Evolutionary conservation across 2,329 filamentous ascomycete genomes (phyloP).

Genomic region (Trichoderma sp.): DNA sequence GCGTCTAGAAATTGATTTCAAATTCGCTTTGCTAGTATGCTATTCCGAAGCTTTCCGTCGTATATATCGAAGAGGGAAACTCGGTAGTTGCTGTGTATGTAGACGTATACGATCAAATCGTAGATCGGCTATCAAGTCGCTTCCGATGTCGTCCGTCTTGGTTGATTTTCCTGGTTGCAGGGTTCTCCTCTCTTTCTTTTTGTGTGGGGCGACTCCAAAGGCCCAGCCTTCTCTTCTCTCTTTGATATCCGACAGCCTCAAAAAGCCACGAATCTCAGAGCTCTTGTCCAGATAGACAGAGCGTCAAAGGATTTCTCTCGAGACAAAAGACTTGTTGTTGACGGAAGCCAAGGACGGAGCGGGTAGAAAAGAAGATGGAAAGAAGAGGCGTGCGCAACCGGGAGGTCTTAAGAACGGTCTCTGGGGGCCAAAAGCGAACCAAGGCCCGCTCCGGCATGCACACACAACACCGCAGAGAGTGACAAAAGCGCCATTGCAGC

Average conservation of each 20-base stretch:
- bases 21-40: background rate
- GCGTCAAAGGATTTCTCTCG: background rate
- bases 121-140: background rate
- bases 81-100: background rate
- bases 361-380: background rate
- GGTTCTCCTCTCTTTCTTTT: background rate
- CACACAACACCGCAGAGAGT: background rate
- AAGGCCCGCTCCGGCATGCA: slow-evolving; percentile 7
- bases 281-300: background rate
- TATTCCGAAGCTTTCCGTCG: background rate
- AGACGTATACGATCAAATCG: background rate
- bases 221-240: background rate
- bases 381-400: slow-evolving; percentile 2
- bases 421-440: slow-evolving; percentile 14
- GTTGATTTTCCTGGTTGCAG: background rate
- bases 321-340: background rate
- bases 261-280: background rate
- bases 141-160: background rate
- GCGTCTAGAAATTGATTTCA: background rate
- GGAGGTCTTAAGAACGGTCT: slow-evolving; percentile 8
- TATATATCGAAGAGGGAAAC: background rate
- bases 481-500: slow-evolving; percentile 23
- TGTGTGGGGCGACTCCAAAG: background rate
- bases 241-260: background rate
- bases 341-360: background rate